Percentiles rank a stretch among this genome's conserved stretches.
Evolutionary conservation across 2,329 filamentous ascomycete species (phyloP).

Genomic region (Exophiala calicioides): DNA sequence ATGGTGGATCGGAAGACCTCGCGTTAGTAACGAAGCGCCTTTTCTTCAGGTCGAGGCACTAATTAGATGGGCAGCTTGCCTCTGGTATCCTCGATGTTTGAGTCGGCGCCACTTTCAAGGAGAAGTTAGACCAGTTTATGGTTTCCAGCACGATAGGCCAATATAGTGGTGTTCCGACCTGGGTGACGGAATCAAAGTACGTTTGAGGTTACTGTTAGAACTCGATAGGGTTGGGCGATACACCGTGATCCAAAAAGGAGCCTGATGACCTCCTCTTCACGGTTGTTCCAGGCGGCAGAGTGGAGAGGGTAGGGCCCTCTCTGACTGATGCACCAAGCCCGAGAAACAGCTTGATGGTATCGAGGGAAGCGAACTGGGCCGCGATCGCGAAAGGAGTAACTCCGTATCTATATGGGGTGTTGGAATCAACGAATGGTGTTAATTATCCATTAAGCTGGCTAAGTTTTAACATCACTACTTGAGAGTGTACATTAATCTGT

Average conservation of each 20-base stretch:
- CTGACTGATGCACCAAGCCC: slow-evolving; percentile 9
- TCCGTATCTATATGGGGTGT: slow-evolving; percentile 31
- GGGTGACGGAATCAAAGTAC: background rate
- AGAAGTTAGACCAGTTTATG: background rate
- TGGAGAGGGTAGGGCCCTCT: slow-evolving; percentile 13
- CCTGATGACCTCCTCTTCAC: background rate
- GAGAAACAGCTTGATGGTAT: slow-evolving; percentile 29
- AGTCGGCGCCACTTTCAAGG: background rate
- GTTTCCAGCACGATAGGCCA: background rate
- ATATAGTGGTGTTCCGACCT: background rate
- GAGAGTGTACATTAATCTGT: no score
- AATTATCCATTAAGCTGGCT: no score
- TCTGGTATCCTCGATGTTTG: background rate
- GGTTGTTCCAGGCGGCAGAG: slow-evolving; percentile 4
- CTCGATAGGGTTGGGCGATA: background rate
- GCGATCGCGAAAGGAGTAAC: slow-evolving; percentile 32
- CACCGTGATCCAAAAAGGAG: background rate
- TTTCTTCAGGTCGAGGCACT: no score
- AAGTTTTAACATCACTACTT: no score
- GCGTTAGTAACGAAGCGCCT: no score
- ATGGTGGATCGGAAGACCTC: no score
- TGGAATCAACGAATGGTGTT: slow-evolving; percentile 35
- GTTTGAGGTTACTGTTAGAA: background rate
- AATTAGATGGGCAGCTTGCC: no score
- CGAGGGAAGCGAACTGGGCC: slow-evolving; percentile 28